Evolutionary conservation across 108 stramenopile species (phyloP), one percentile per base, ranked within the genome.

Genomic region (Schizochytrium sp.): DNA sequence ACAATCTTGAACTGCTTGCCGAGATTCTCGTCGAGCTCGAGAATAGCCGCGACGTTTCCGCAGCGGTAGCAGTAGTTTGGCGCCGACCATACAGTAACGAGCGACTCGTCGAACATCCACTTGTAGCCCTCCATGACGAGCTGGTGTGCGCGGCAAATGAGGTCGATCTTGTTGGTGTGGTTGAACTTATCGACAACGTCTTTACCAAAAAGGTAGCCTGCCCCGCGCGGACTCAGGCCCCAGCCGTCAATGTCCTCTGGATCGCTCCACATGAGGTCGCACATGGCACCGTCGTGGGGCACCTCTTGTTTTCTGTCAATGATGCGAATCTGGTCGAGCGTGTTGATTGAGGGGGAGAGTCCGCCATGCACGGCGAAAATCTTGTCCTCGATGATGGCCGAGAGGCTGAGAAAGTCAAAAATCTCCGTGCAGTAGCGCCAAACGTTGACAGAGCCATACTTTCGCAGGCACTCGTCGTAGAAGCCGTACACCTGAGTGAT

Each of bases 41-140:
- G 90, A 88, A 98, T 98, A 28, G 97, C 97, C 5, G 98, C 97
- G 5, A 98, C 97, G 90, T 98, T 98, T 4, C 97, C 97, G 92
- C 98, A 99, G 60, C 99, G 89, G 90, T 99, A 99, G 91, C 99
- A 99, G 91, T 99, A 99, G 93, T 99, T 99, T 12, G 99, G 99
- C 8, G 99, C 99, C 89, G 96, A 97, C 99, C 99, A 99, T 44
- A 99, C 98, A 4, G 99, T 99, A 10, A 98, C 99, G 72, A 99
- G 92, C 12, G 95, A 93, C 88, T 97, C 96, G 92, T 97, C 92
- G 90, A 99, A 99, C 96, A 98, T 97, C 76, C 93, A 92, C 88
- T 96, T 92, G 90, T 98, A 96, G 44, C 99, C 99, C 91, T 98
- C 99, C 99, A 99, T 99, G 60, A 99, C 98, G 44, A 97, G 92